Evolutionary conservation across 1,139 yeast genomes (phyloP).

Genomic region (Blastobotrys buckinghamii): DNA sequence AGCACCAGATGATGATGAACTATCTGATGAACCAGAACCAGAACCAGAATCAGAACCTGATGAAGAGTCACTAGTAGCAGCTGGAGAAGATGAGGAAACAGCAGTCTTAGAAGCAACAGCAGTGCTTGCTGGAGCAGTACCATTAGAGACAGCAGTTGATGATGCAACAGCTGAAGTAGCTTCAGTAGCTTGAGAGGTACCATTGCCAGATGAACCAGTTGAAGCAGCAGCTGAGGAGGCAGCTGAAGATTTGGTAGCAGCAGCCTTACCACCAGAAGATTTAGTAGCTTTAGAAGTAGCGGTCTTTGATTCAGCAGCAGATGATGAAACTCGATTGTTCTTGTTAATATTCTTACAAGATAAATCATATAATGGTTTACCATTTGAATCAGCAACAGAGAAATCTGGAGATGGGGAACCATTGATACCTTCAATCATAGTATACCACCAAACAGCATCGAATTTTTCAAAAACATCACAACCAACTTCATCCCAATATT

Average conservation of each 20-base stretch:
- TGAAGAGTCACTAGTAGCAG: constrained; percentile 10
- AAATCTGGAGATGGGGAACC: constrained; percentile 20
- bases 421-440: constrained; percentile 19
- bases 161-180: constrained; percentile 1
- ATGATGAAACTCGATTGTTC: neutral
- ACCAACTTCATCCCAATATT: constrained; percentile 25
- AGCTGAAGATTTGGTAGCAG: neutral
- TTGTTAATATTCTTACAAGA: constrained; percentile 15
- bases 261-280: neutral
- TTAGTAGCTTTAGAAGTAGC: neutral
- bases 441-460: constrained; percentile 23
- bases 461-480: constrained; percentile 19
- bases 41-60: constrained; percentile 11
- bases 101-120: neutral
- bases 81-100: neutral
- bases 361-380: constrained; percentile 20
- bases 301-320: constrained; percentile 11
- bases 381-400: constrained; percentile 19
- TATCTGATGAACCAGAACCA: neutral
- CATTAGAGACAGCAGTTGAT: constrained; percentile 11
- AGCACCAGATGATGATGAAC: neutral
- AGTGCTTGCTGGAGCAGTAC: constrained; percentile 8
- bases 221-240: neutral
- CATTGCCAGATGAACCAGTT: neutral
- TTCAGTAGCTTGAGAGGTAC: no score